A percentile compares a stretch with the other conserved stretches of the same genome.
These are phyloP conservation scores for Nicotiana noctiflora DNA, from an alignment of 257 asterid species.

Conservation along the genomic window DNA sequence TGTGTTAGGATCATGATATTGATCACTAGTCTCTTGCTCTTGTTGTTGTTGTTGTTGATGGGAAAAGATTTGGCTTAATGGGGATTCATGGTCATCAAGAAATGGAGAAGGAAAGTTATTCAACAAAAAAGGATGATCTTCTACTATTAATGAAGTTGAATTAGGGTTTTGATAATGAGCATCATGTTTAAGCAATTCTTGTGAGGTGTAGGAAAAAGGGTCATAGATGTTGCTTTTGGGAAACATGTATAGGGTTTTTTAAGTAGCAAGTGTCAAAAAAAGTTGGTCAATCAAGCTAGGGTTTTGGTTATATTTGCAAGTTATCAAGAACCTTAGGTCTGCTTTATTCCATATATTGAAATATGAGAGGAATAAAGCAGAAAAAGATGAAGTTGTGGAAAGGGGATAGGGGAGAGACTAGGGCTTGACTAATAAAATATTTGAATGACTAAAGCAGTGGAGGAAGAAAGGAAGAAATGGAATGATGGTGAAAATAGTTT, in stretches of 20 bases:
- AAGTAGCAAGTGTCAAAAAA: not conserved
- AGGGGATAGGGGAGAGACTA: not conserved
- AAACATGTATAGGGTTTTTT: conserved; percentile 19
- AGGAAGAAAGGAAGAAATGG: not conserved
- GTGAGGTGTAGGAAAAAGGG: conserved; percentile 13
- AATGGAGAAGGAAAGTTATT: conserved; percentile 37
- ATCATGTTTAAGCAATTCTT: conserved; percentile 20
- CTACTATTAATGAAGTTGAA: conserved; percentile 10
- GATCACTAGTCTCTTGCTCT: not conserved
- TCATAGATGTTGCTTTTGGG: conserved; percentile 25
- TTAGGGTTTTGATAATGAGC: conserved; percentile 23
- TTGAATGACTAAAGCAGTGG: not conserved
- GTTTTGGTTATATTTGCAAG: conserved; percentile 8
- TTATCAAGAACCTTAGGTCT: conserved; percentile 4
- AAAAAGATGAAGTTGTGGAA: not conserved
- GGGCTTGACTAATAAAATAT: not conserved
- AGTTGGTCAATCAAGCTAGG: not conserved
- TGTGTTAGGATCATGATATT: not conserved
- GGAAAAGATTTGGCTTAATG: conserved; percentile 30
- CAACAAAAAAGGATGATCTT: conserved; percentile 20
- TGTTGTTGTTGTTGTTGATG: conserved; percentile 17
- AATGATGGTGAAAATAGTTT: not conserved
- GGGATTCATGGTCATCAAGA: conserved; percentile 41
- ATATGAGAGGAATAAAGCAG: not conserved
- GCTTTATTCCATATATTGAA: not conserved